These are phyloP conservation scores for Boletus tomentosulus DNA, from an alignment of 768 basidiomycete genomes.

Conservation along the genomic window DNA sequence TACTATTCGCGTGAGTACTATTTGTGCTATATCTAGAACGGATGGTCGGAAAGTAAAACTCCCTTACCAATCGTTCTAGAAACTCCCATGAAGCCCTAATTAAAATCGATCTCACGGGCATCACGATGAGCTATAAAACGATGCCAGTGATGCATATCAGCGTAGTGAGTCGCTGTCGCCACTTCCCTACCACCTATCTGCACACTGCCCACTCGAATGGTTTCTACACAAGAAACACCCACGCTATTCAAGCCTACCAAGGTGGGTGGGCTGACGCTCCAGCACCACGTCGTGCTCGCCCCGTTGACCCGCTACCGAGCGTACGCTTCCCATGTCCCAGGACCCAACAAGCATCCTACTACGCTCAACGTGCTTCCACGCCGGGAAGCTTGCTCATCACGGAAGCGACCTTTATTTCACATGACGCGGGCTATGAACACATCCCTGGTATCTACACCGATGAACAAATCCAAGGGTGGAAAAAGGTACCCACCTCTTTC, in stretches of 20 bases:
- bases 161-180: too few relatives aligned
- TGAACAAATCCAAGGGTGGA: constrained; percentile 53
- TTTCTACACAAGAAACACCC: not conserved
- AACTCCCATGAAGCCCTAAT: too few relatives aligned
- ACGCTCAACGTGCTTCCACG: constrained; percentile 41
- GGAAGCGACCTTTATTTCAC: constrained; percentile 52
- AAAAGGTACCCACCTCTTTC: constrained; percentile 25
- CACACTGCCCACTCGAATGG: not conserved
- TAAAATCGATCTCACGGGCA: too few relatives aligned
- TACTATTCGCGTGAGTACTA: too few relatives aligned
- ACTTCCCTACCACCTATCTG: too few relatives aligned
- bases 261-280: constrained; percentile 38
- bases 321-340: constrained; percentile 32
- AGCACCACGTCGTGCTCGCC: constrained; percentile 50
- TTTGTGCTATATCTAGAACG: too few relatives aligned
- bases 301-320: constrained; percentile 50
- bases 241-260: constrained; percentile 43
- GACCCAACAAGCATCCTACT: constrained; percentile 40
- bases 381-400: constrained; percentile 47
- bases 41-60: too few relatives aligned
- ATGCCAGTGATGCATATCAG: too few relatives aligned
- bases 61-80: too few relatives aligned
- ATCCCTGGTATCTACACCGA: constrained; percentile 26
- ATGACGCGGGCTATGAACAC: constrained; percentile 40
- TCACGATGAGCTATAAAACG: too few relatives aligned